phyloP scores from a whole-genome alignment of 2,329 filamentous ascomycete species.

The Apiospora saccharicola region DNA sequence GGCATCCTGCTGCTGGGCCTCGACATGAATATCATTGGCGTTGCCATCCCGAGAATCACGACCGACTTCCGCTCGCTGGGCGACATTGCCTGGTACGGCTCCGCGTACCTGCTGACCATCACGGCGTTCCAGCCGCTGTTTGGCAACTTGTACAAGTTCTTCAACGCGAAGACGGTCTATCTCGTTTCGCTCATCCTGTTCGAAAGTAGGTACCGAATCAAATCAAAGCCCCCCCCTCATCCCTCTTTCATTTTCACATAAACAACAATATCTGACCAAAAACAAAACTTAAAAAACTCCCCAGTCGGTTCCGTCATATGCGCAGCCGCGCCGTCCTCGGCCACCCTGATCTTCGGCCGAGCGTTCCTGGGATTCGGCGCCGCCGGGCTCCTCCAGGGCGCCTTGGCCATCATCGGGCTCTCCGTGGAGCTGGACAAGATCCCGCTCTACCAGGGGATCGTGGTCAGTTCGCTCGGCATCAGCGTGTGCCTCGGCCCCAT shows the following conservation, averaged over 20 bases:
- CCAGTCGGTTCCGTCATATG: conserved; percentile 44
- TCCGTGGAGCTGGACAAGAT: conserved; percentile 49
- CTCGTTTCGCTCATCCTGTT: conserved; percentile 45
- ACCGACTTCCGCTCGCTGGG: conserved; percentile 46
- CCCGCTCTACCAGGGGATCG: conserved; percentile 49
- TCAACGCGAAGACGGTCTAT: conserved; percentile 45
- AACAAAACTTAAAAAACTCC: too few relatives aligned
- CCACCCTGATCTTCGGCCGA: conserved; percentile 37
- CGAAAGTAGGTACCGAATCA: neutral
- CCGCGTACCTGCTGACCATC: conserved; percentile 46
- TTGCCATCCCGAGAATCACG: conserved; percentile 46
- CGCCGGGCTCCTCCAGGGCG: conserved; percentile 38
- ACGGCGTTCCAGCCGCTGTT: conserved; percentile 43
- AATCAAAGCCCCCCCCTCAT: neutral
- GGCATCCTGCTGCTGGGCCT: conserved; percentile 36
- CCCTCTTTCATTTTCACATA: neutral
- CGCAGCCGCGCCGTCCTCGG: conserved; percentile 33
- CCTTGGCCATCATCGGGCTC: conserved; percentile 41
- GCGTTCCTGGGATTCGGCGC: conserved; percentile 37
- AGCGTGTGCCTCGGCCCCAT: conserved; percentile 38
- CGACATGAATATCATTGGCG: conserved; percentile 48
- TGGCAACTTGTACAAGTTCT: conserved; percentile 46
- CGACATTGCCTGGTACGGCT: conserved; percentile 56
- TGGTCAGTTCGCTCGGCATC: conserved; percentile 51
- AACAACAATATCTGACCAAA: too few relatives aligned